These are phyloP conservation scores for Colletotrichum sp. DNA, from an alignment of 2,329 filamentous ascomycete genomes.

Conservation along the genomic window DNA sequence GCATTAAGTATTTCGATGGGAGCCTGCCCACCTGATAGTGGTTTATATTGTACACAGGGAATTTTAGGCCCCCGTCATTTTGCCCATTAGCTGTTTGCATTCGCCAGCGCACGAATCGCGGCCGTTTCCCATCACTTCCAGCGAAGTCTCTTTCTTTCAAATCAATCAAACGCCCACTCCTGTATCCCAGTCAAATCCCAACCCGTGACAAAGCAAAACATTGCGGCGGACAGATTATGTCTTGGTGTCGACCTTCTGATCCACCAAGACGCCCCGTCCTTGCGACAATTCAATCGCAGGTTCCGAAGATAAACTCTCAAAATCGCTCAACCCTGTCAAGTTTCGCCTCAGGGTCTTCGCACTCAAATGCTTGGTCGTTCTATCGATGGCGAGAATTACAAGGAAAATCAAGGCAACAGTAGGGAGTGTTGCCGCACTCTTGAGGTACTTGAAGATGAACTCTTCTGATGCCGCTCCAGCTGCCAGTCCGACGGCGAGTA, in stretches of 20 bases:
- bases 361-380: conserved; percentile 13
- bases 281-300: background rate
- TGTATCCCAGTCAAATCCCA: background rate
- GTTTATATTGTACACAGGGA: background rate
- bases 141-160: background rate
- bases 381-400: conserved; percentile 3
- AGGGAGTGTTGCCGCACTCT: conserved; percentile 9
- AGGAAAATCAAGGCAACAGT: conserved; percentile 4
- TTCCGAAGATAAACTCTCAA: background rate
- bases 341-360: conserved; percentile 11
- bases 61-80: background rate
- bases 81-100: background rate
- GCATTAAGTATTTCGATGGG: background rate
- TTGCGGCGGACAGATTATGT: background rate
- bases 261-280: background rate
- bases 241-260: background rate
- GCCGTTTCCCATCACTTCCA: background rate
- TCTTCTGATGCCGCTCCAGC: background rate
- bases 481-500: conserved; percentile 1
- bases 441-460: conserved; percentile 8
- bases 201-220: background rate
- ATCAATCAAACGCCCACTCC: background rate
- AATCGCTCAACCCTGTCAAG: background rate
- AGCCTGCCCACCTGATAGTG: background rate
- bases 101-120: background rate